Evolutionary conservation across 2,329 filamentous ascomycete genomes (phyloP), one percentile per base, ranked within the genome.

Genomic region (Chrysoporthe cubensis): DNA sequence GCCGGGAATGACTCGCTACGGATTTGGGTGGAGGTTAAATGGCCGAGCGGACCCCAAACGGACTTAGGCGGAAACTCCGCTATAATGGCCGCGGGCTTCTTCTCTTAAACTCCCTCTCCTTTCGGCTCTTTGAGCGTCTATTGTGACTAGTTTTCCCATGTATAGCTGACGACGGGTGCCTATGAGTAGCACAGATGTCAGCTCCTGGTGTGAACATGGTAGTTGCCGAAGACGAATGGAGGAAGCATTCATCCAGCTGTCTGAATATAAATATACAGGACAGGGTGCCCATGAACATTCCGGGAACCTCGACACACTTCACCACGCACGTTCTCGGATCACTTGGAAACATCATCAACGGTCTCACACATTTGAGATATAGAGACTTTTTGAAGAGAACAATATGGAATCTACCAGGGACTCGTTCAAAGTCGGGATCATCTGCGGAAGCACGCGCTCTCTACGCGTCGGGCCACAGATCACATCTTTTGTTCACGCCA

Each of bases 391-490:
- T 52, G 48, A 52, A 5, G 26, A 52, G 37, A 40, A 40, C 37
- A 40, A 46, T 4, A 66, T 63, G 64, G 18, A 4, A 14, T 26
- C 16, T 18, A 7, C 59, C 14, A n/a, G 18, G 0, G 70, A 69
- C 42, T 62, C 69, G 4, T 65, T 69, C 69, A 71, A 65, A 43
- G 68, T 74, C 59, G 74, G 73, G 65, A 69, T 75, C 70, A 72
- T 75, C 66, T 72, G 70, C 57, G 73, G 73, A 66, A 73, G 71
- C 60, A 71, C 72, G 18, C 74, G 74, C 58, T 64, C 67, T n/a
- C 66, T 73, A 50, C 74, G 74, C 9, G 71, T 62, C 13, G 72
- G 73, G 2, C 72, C 71, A 2, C 71, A 75, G 58, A 65, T 76
- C 52, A 63, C 73, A 26, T 64, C 61, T 46, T 72, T 73, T 43